These are phyloP conservation scores for Schizopora paradoxa DNA, from an alignment of 1,284 basidiomycete genomes.

Conservation along the genomic window DNA sequence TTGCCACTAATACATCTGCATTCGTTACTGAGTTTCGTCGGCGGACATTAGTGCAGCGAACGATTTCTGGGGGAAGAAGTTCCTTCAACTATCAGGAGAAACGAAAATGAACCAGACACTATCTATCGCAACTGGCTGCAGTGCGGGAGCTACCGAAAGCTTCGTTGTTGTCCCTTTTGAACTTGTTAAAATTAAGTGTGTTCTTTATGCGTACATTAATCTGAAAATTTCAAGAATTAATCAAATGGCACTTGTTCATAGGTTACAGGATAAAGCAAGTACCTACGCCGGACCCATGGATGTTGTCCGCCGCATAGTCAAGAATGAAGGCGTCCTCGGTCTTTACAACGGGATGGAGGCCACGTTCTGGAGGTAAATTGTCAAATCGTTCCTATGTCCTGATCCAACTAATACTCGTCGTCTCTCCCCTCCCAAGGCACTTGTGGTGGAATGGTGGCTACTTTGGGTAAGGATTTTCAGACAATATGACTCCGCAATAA, in stretches of 20 bases:
- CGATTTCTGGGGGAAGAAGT: slow-evolving; percentile 92
- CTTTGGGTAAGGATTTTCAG: slow-evolving; percentile 51
- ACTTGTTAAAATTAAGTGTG: slow-evolving; percentile 89
- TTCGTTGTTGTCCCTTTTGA: slow-evolving; percentile 94
- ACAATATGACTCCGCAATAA: slow-evolving; percentile 3
- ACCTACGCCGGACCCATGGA: slow-evolving; percentile 89
- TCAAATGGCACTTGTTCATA: slow-evolving; percentile 24
- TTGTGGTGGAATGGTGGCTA: slow-evolving; percentile 92
- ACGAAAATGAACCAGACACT: slow-evolving; percentile 84
- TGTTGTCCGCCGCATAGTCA: slow-evolving; percentile 76
- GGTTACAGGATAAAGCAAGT: slow-evolving; percentile 88
- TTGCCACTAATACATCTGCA: not conserved
- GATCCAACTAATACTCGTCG: not conserved
- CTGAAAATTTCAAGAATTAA: not conserved
- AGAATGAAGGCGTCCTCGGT: slow-evolving; percentile 76
- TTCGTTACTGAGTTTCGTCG: slow-evolving; percentile 5
- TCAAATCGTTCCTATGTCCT: not conserved
- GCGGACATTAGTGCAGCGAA: slow-evolving; percentile 60
- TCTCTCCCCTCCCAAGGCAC: slow-evolving; percentile 46
- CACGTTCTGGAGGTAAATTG: slow-evolving; percentile 83
- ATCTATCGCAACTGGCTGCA: slow-evolving; percentile 87
- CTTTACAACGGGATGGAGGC: slow-evolving; percentile 92
- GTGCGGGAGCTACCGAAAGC: slow-evolving; percentile 93
- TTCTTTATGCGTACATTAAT: not conserved
- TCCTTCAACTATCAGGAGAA: slow-evolving; percentile 55